These are phyloP conservation scores for Neoboletus subvelutipes DNA, from an alignment of 768 basidiomycete genomes.

Conservation along the genomic window DNA sequence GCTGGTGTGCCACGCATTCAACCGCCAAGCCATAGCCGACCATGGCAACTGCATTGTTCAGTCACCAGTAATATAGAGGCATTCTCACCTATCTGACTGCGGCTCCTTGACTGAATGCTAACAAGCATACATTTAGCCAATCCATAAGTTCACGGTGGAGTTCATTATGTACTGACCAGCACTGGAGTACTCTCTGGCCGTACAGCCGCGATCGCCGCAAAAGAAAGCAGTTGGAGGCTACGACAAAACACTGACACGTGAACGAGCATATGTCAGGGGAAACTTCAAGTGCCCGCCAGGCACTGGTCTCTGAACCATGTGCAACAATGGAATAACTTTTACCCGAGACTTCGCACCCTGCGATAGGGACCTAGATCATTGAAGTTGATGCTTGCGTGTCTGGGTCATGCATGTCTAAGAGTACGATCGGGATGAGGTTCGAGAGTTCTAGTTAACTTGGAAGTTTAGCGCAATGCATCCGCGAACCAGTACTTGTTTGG, in stretches of 20 bases:
- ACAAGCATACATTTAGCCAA: neutral
- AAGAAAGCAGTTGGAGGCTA: neutral
- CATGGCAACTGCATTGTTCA: neutral
- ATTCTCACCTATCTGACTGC: neutral
- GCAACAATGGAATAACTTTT: neutral
- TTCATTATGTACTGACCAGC: neutral
- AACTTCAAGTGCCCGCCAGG: neutral
- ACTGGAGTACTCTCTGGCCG: neutral
- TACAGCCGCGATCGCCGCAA: neutral
- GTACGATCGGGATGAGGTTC: neutral
- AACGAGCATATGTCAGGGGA: neutral
- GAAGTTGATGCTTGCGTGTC: neutral
- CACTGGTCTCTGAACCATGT: neutral
- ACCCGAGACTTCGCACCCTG: neutral
- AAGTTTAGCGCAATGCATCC: neutral
- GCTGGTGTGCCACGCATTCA: neutral
- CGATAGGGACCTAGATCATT: neutral
- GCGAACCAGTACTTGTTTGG: neutral
- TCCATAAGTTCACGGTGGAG: neutral
- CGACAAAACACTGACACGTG: neutral
- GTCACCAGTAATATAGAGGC: neutral
- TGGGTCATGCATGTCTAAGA: too few species aligned
- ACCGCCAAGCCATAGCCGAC: neutral
- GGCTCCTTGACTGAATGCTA: neutral
- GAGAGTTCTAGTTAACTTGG: neutral